phyloP scores from a whole-genome alignment of 768 basidiomycete genomes.

The Pleurotus ostreatus region DNA sequence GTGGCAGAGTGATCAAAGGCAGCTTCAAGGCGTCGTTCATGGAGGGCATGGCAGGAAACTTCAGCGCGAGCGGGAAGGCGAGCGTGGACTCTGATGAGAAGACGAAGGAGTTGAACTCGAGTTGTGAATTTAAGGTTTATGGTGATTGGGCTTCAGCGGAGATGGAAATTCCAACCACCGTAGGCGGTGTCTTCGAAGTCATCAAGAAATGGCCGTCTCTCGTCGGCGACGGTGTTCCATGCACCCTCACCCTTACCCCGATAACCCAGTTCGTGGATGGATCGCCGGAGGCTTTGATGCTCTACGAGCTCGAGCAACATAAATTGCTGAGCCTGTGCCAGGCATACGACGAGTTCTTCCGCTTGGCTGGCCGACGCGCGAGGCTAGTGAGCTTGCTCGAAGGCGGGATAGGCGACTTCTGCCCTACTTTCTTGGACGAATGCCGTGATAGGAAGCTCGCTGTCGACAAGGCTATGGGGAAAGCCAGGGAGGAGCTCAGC shows the following conservation, averaged over 20 bases:
- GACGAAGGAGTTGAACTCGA: not conserved
- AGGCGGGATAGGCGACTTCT: conserved; percentile 1
- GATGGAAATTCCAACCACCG: conserved; percentile 8
- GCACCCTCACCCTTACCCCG: conserved; percentile 11
- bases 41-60: conserved; percentile 7
- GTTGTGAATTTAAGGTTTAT: conserved; percentile 8
- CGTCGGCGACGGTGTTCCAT: conserved; percentile 14
- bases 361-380: conserved; percentile 6
- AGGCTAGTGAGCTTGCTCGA: conserved; percentile 1
- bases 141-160: conserved; percentile 7
- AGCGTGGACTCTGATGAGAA: conserved; percentile 4
- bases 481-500: conserved; percentile 2
- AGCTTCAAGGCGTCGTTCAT: conserved; percentile 5
- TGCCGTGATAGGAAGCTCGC: conserved; percentile 7
- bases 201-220: conserved; percentile 9
- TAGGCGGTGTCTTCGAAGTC: conserved; percentile 11
- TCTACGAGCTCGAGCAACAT: conserved; percentile 9
- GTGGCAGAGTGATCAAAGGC: conserved; percentile 7
- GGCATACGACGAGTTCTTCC: conserved; percentile 9
- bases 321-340: conserved; percentile 3
- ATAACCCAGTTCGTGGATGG: conserved; percentile 10
- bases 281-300: conserved; percentile 3
- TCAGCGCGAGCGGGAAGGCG: conserved; percentile 4
- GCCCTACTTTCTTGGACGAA: conserved; percentile 8
- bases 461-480: conserved; percentile 5